These are phyloP conservation scores for Luffa aegyptiaca DNA, from an alignment of 306 rosid genomes.

Conservation along the genomic window DNA sequence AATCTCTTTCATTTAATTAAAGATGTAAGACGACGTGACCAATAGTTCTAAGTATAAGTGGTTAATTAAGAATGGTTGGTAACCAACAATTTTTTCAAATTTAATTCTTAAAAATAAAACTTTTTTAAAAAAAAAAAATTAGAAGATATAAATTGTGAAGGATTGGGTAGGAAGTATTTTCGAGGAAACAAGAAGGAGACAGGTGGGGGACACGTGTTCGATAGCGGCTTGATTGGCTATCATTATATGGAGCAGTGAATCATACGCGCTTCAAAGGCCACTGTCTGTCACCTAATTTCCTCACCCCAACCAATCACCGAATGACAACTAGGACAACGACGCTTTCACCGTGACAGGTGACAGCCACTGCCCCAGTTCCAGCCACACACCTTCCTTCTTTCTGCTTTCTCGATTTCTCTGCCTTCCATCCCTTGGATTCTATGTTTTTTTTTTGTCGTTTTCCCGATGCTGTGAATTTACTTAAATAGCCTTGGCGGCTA, in stretches of 20 bases:
- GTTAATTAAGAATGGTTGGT: no score
- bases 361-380: not conserved
- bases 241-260: not conserved
- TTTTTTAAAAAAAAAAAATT: no score
- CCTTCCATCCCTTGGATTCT: not conserved
- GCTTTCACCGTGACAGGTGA: not conserved
- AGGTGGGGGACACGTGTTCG: not conserved
- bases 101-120: no score
- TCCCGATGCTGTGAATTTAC: not conserved
- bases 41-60: no score
- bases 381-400: not conserved
- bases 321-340: not conserved
- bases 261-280: not conserved
- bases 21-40: no score
- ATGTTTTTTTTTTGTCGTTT: not conserved
- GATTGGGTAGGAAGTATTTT: not conserved
- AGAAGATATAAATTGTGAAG: no score
- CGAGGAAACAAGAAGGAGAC: not conserved
- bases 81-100: no score
- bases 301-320: not conserved
- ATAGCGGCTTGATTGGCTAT: not conserved
- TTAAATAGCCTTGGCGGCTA: not conserved
- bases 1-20: no score
- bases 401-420: not conserved
- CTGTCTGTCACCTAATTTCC: not conserved